phyloP scores from a whole-genome alignment of 2,329 filamentous ascomycete genomes.

The Arthrinium phaeospermum region DNA sequence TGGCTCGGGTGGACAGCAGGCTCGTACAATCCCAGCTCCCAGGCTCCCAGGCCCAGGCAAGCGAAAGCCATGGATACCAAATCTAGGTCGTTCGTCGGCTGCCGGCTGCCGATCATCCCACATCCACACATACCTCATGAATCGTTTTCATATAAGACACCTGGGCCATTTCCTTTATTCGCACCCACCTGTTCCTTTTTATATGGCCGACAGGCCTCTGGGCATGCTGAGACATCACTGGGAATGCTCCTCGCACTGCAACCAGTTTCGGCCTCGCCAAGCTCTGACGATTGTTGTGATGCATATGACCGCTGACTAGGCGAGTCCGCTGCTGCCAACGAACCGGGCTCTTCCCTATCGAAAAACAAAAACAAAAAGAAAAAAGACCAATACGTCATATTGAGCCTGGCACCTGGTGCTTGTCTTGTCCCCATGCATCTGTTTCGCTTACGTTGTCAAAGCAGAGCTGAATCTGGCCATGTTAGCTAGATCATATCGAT shows the following conservation, averaged over 20 bases:
- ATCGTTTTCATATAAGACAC: conserved; percentile 3
- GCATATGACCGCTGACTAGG: background rate
- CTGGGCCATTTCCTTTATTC: background rate
- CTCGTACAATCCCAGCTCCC: background rate
- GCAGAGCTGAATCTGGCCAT: background rate
- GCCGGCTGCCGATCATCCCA: conserved; percentile 7
- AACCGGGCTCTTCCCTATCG: background rate
- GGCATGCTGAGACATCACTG: background rate
- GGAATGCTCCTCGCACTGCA: background rate
- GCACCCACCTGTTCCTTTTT: background rate
- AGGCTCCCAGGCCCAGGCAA: background rate
- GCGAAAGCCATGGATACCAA: background rate
- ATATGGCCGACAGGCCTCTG: background rate
- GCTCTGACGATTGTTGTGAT: background rate
- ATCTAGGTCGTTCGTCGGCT: conserved; percentile 1
- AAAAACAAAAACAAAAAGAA: background rate
- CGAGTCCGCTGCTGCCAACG: background rate
- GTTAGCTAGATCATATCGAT: background rate
- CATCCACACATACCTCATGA: background rate
- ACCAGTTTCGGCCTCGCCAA: background rate
- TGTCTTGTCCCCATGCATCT: background rate
- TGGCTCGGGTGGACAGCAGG: background rate
- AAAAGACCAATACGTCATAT: background rate
- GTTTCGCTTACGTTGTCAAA: background rate
- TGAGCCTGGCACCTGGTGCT: background rate